A percentile compares a stretch with the other conserved stretches of the same genome.
phyloP scores from a whole-genome alignment of 352 stramenopile species.

The Phytophthora vignae region DNA sequence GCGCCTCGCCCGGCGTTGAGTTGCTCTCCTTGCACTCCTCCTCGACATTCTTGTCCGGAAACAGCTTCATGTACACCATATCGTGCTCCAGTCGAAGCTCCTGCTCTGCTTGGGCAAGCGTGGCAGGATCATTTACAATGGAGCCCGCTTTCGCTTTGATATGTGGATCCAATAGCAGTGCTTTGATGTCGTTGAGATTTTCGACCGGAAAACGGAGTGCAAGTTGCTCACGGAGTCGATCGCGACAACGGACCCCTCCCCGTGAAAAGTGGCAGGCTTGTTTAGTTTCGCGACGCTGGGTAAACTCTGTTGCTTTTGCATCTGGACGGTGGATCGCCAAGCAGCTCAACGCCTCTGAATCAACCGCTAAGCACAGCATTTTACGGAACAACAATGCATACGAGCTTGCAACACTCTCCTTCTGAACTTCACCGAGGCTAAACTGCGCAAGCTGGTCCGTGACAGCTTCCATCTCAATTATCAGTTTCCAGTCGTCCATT shows the following conservation, averaged over 20 bases:
- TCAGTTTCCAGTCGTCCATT: background rate
- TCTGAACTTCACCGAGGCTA: slow-evolving; percentile 18
- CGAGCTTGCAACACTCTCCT: slow-evolving; percentile 11
- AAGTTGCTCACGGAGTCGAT: slow-evolving; percentile 1
- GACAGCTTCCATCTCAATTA: slow-evolving; percentile 16
- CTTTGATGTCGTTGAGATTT: slow-evolving; percentile 20
- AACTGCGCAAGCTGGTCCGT: slow-evolving; percentile 21
- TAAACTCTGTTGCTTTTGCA: background rate
- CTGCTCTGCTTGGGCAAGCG: background rate
- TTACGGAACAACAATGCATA: slow-evolving; percentile 15
- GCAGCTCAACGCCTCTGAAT: background rate
- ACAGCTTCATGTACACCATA: background rate
- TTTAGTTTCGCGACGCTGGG: background rate
- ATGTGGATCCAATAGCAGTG: slow-evolving; percentile 4
- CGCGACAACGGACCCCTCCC: background rate
- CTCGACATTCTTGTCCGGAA: background rate
- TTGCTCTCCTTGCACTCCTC: background rate
- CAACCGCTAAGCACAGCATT: background rate
- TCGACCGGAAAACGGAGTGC: slow-evolving; percentile 1
- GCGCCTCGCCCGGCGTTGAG: background rate
- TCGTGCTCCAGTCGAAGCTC: slow-evolving; percentile 5
- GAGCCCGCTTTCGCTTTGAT: slow-evolving; percentile 20
- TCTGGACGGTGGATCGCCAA: background rate
- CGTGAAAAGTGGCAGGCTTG: background rate
- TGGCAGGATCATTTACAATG: slow-evolving; percentile 3